Base-by-base conservation (phyloP, 768 basidiomycete genomes). In the Russula lepida region DNA sequence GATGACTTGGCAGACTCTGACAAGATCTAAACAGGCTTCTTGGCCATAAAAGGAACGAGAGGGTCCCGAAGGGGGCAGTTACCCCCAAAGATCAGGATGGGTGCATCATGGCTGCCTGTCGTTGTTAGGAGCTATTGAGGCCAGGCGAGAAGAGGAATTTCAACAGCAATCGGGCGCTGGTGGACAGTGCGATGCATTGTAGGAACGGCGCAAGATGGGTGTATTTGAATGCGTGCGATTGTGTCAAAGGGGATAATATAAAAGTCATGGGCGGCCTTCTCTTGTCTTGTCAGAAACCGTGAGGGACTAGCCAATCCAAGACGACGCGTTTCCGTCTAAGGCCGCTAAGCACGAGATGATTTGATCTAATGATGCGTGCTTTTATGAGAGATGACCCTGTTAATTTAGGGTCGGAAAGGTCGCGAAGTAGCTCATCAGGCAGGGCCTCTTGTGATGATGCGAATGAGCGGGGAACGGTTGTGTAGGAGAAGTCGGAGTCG, bases 271-370 rank as follows among this genome's bases (percentile, higher is more conserved):
- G 65, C 56, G 59, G 62, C 30, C 13, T 54, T 51, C 25, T 50
- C 35, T 43, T 56, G 39, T 50, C 35, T 43, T 56, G 39, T 72
- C 64, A 90, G 71, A 90, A 90, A 13, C 89, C 89, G 68, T 78
- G 83, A 59, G 71, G 69, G 69, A 74, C 75, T 66, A 91, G 77
- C 84, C 85, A 91, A 53, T 78, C 75, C 65, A 80, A 68, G 51
- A 91, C 80, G 47, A 81, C 71, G 60, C 77, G 74, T 69, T 81
- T 88, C 83, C 82, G 85, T 50, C 76, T 77, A 6, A 85, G 84
- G 49, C 87, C 87, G 27, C 76, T 73, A 63, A 90, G 77, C 51
- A 82, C 65, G 60, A 89, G 67, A 68, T 86, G 81, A 60, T 77
- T 79, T 44, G 79, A 76, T 59, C 76, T 74, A 4, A 73, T 67